phyloP scores from a whole-genome alignment of 345 rosid species.

The Punica granatum region DNA sequence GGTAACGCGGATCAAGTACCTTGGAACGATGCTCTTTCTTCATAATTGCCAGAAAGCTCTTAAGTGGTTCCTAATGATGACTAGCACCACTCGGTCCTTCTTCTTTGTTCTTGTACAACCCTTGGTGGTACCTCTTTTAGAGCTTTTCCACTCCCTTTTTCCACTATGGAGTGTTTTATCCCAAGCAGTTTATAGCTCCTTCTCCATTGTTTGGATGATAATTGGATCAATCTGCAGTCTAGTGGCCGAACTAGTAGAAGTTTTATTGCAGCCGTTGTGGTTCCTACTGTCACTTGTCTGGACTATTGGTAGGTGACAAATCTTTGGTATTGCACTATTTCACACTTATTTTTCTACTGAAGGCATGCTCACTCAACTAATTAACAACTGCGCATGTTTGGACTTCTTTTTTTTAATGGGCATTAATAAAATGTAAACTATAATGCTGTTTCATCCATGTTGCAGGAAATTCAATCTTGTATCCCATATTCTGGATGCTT shows the following conservation, averaged over 20 bases:
- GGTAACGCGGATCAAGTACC: conserved; percentile 87
- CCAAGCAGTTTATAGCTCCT: conserved; percentile 40
- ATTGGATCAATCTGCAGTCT: conserved; percentile 37
- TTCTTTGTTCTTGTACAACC: conserved; percentile 54
- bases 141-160: conserved; percentile 34
- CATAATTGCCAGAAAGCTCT: conserved; percentile 87
- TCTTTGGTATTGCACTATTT: neutral
- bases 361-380: neutral
- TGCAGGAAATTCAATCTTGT: conserved; percentile 54
- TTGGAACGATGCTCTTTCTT: conserved; percentile 96
- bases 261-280: conserved; percentile 58
- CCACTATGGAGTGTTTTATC: conserved; percentile 59
- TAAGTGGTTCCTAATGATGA: conserved; percentile 49
- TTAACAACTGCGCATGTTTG: neutral
- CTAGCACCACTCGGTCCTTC: conserved; percentile 49
- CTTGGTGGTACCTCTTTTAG: conserved; percentile 42
- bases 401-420: neutral
- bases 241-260: conserved; percentile 39
- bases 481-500: conserved; percentile 54
- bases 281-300: conserved; percentile 36
- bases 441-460: conserved; percentile 2
- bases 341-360: neutral
- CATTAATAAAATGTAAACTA: neutral
- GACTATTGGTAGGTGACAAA: conserved; percentile 52
- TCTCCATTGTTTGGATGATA: conserved; percentile 39